Evolutionary conservation across 768 basidiomycete species (phyloP).

Genomic region (Candolleomyces efflorescens): DNA sequence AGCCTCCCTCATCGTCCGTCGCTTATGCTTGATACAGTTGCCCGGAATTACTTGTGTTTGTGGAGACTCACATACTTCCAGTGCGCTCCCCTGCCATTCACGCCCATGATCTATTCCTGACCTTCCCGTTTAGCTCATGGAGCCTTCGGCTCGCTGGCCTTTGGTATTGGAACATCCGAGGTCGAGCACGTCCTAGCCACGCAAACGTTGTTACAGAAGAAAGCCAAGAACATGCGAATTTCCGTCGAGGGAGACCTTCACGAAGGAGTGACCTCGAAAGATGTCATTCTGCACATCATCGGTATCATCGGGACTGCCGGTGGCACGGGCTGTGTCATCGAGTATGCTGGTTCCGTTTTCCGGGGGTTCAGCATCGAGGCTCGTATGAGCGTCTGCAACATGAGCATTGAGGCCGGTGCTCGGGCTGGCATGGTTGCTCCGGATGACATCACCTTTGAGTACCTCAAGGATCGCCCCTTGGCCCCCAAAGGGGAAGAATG

Average conservation of each 20-base stretch:
- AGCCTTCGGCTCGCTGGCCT: constrained; percentile 89
- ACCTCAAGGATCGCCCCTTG: constrained; percentile 77
- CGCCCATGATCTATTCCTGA: not conserved
- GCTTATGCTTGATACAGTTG: constrained; percentile 34
- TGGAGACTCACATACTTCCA: constrained; percentile 92
- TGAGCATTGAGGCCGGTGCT: constrained; percentile 94
- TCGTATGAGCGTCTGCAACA: constrained; percentile 89
- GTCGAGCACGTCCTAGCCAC: constrained; percentile 94
- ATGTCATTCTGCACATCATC: constrained; percentile 88
- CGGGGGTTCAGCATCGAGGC: constrained; percentile 86
- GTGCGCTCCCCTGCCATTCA: constrained; percentile 39
- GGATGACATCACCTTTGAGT: constrained; percentile 81
- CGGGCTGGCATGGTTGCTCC: constrained; percentile 92
- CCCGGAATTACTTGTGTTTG: constrained; percentile 83
- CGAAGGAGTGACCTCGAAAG: constrained; percentile 85
- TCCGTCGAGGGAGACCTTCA: constrained; percentile 77
- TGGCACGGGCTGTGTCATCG: constrained; percentile 88
- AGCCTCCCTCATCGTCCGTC: not conserved
- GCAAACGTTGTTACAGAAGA: constrained; percentile 82
- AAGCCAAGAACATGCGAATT: constrained; percentile 91
- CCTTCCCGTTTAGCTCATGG: constrained; percentile 61
- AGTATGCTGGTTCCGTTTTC: constrained; percentile 88
- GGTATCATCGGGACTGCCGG: constrained; percentile 92
- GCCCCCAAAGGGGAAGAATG: constrained; percentile 82
- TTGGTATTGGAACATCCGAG: constrained; percentile 91